These are phyloP conservation scores for Erythrobasidium hasegawianum DNA, from an alignment of 1,284 basidiomycete genomes.

Conservation along the genomic window DNA sequence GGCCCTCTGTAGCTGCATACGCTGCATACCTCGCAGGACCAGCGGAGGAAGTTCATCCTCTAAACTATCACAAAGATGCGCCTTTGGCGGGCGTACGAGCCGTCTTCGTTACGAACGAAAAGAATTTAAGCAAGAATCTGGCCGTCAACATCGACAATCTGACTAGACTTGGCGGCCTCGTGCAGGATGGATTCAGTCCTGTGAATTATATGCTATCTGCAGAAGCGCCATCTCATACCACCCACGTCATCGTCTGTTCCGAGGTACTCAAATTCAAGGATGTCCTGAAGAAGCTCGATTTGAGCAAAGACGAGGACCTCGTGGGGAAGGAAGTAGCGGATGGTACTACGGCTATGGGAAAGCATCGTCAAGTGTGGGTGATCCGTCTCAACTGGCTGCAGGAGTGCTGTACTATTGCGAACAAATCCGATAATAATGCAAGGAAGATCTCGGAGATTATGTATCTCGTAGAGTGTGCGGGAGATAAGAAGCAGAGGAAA, in stretches of 20 bases:
- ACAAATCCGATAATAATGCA: conserved; percentile 12
- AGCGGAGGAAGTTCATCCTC: conserved; percentile 6
- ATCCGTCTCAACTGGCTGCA: conserved; percentile 17
- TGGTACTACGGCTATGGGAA: neutral
- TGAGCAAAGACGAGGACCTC: conserved; percentile 10
- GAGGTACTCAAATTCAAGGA: conserved; percentile 28
- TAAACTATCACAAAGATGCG: conserved; percentile 17
- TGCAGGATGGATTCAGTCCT: conserved; percentile 12
- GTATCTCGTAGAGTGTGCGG: conserved; percentile 26
- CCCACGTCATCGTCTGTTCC: conserved; percentile 21
- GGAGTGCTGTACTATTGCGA: conserved; percentile 24
- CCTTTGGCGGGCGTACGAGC: conserved; percentile 20
- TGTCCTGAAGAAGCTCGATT: conserved; percentile 11
- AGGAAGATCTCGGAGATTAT: conserved; percentile 13
- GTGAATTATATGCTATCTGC: neutral
- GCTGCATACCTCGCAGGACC: conserved; percentile 6
- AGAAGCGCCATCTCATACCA: neutral
- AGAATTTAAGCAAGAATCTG: conserved; percentile 11
- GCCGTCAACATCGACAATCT: conserved; percentile 31
- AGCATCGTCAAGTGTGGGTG: conserved; percentile 19
- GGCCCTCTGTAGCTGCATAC: conserved; percentile 4
- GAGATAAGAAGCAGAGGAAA: conserved; percentile 28
- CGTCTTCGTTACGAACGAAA: conserved; percentile 14
- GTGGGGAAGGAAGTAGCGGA: conserved; percentile 17
- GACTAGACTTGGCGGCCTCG: conserved; percentile 6